These are phyloP conservation scores for Alternaria postmessia DNA, from an alignment of 2,329 filamentous ascomycete genomes.

Conservation along the genomic window DNA sequence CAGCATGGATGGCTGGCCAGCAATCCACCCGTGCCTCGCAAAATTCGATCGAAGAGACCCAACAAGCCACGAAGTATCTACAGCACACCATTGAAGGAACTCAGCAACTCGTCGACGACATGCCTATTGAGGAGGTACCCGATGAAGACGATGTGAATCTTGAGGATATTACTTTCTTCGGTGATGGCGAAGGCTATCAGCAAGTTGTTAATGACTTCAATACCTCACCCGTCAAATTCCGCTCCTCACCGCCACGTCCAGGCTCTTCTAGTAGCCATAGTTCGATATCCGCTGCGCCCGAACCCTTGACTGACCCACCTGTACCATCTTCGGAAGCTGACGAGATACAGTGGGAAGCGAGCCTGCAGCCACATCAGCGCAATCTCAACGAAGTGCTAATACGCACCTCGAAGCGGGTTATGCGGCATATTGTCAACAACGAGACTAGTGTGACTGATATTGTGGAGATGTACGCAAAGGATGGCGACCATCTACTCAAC, in stretches of 20 bases:
- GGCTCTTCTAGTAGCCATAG: constrained; percentile 37
- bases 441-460: constrained; percentile 56
- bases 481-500: constrained; percentile 55
- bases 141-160: constrained; percentile 8
- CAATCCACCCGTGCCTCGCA: no score
- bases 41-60: background rate
- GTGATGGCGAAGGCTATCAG: constrained; percentile 7
- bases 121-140: background rate
- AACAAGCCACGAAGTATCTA: background rate
- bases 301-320: constrained; percentile 26
- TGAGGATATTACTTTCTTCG: constrained; percentile 20
- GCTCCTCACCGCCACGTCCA: constrained; percentile 34
- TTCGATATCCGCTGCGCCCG: constrained; percentile 35
- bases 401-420: constrained; percentile 54
- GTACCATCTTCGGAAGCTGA: constrained; percentile 35
- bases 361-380: constrained; percentile 51
- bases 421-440: constrained; percentile 57
- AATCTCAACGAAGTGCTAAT: constrained; percentile 50
- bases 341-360: constrained; percentile 51
- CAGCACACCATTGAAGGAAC: background rate
- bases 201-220: background rate
- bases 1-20: no score
- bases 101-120: constrained; percentile 5
- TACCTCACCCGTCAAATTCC: constrained; percentile 21
- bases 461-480: constrained; percentile 54